These are phyloP conservation scores for Murraya paniculata DNA, from an alignment of 345 rosid species.

Conservation along the genomic window DNA sequence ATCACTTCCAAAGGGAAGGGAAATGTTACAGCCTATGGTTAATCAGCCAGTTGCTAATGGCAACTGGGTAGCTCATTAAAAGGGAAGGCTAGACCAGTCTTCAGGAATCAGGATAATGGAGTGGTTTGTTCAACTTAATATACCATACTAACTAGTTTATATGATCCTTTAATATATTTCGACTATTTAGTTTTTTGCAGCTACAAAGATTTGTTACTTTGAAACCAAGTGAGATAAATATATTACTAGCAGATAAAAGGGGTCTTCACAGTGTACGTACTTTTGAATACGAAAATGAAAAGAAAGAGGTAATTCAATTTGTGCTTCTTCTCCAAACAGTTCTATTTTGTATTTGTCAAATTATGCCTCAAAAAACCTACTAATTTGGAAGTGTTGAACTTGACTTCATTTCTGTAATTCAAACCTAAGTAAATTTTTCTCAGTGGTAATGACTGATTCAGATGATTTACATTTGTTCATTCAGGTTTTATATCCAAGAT, in stretches of 20 bases:
- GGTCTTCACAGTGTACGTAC: not conserved
- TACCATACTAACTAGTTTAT: not conserved
- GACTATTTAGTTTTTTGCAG: not conserved
- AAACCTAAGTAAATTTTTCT: not conserved
- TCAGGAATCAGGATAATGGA: not conserved
- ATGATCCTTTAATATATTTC: not conserved
- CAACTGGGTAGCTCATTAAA: not conserved
- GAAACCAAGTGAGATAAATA: not conserved
- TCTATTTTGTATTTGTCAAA: not conserved
- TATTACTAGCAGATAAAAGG: not conserved
- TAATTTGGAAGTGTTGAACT: not conserved
- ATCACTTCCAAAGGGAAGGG: not conserved
- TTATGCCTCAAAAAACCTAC: not conserved
- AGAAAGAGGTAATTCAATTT: not conserved
- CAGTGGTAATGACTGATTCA: not conserved
- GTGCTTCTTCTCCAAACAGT: not conserved
- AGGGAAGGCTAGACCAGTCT: not conserved
- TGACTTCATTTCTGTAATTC: not conserved
- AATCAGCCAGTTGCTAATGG: not conserved
- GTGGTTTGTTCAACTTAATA: not conserved
- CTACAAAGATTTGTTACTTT: not conserved
- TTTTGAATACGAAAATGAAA: not conserved
- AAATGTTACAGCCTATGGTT: not conserved
- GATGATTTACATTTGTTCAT: not conserved
- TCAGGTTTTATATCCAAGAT: not conserved